Evolutionary conservation across 805 yeast genomes (phyloP), one percentile per base, ranked within the genome.

Genomic region (Schwanniomyces sp.): DNA sequence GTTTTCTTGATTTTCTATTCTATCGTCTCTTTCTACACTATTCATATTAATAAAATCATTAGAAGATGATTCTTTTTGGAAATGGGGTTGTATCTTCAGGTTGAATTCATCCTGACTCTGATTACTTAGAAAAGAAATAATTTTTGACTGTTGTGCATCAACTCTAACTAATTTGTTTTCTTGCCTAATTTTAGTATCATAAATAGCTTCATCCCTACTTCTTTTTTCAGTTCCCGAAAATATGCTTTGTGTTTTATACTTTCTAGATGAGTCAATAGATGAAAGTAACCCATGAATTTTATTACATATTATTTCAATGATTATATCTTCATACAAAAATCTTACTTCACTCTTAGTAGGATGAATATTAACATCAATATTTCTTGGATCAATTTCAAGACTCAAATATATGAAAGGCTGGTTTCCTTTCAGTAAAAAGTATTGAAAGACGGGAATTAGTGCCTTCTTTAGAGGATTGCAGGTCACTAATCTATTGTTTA

Each of bases 281-380:
- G 80, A 67, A 26, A 94, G 70, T 2, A 69, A 61, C 4, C 64
- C 69, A 46, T 82, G 84, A 1, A 91, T 59, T 5, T 64, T 55
- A 0, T 65, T 62, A 28, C 85, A 74, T 2, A 91, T 73, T 30
- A 59, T 55, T 34, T 84, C 90, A 9, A 88, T 78, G 17, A 94
- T 90, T 59, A 91, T 97, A 40, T 86, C 94, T 57, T 94, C 97
- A 62, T 82, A 66, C 30, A 94, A 68, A 61, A 94, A 91, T 38
- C 95, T 64, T 2, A 94, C 97, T 57, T 92, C 97, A 49, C 92
- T 77, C 56, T 94, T 94, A 0, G 98, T 92, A 0, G 99, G 99
- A 61, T 94, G 99, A 11, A 94, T 85, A 61, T 94, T 94, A 12
- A 94, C 98, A 63, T 94, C 99, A 7, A 94, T 75, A 50, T 85